Conservation (phyloP, 176 grass and related monocot genomes). For the Metroxylon sagu region DNA sequence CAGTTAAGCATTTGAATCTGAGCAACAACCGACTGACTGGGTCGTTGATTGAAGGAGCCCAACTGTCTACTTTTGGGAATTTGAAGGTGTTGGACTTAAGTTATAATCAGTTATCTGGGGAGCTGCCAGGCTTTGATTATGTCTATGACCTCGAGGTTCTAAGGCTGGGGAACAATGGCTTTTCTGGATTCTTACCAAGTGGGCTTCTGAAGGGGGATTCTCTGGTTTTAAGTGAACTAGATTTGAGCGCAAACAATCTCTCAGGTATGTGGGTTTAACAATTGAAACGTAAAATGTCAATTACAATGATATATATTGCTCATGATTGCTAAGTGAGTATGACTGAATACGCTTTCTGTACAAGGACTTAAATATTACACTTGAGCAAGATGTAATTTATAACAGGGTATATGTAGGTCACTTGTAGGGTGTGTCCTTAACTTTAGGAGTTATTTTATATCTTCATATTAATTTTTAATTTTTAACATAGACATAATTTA, state of each 20-base stretch:
- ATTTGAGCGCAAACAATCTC: constrained; percentile 87
- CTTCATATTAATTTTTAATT: too few relatives aligned
- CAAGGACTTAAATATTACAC: too few relatives aligned
- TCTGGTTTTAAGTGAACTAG: constrained; percentile 76
- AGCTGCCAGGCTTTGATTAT: constrained; percentile 99
- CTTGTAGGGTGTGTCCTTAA: too few relatives aligned
- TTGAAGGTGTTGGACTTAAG: constrained; percentile 95
- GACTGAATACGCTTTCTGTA: too few relatives aligned
- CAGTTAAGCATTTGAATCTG: constrained; percentile 72
- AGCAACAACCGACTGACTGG: constrained; percentile 82
- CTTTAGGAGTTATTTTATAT: too few relatives aligned
- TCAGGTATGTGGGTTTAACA: constrained; percentile 43
- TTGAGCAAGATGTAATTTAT: too few relatives aligned
- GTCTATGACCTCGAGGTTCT: constrained; percentile 95
- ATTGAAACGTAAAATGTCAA: not conserved
- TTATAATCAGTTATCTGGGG: constrained; percentile 71
- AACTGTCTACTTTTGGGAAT: constrained; percentile 82
- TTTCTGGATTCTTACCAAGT: constrained; percentile 81
- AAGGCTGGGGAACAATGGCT: constrained; percentile 67
- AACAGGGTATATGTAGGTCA: too few relatives aligned
- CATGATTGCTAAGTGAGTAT: too few relatives aligned
- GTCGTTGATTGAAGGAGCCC: constrained; percentile 74
- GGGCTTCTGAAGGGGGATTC: constrained; percentile 94
- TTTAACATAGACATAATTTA: too few relatives aligned
- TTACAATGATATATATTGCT: not conserved